These are phyloP conservation scores for Elongisporangium prolatum DNA, from an alignment of 352 stramenopile species.

Conservation along the genomic window DNA sequence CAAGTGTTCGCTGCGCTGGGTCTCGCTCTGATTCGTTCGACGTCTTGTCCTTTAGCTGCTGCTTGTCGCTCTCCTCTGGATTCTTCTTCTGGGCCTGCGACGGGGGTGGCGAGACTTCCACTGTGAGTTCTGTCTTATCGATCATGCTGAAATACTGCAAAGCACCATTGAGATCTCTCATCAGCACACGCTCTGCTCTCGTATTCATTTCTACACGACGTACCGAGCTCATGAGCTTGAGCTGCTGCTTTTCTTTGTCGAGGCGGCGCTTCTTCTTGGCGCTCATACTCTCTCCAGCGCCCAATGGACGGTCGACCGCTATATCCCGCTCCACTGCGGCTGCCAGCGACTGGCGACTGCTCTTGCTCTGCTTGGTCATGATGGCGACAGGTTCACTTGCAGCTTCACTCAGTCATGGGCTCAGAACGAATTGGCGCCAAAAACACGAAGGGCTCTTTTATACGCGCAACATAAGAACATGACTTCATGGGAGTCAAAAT, in stretches of 20 bases:
- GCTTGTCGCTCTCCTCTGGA: not conserved
- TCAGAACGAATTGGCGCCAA: not conserved
- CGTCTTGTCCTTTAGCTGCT: not conserved
- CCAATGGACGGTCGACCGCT: not conserved
- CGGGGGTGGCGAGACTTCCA: not conserved
- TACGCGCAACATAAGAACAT: not conserved
- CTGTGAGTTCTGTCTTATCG: not conserved
- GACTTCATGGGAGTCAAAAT: slow-evolving; percentile 1
- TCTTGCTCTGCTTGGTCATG: not conserved
- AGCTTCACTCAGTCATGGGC: not conserved
- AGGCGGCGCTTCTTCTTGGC: slow-evolving; percentile 5
- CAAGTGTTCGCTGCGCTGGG: not conserved
- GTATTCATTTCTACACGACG: not conserved
- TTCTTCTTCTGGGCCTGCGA: not conserved
- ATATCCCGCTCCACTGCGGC: not conserved
- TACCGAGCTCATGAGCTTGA: slow-evolving; percentile 4
- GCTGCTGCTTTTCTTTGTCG: slow-evolving; percentile 3
- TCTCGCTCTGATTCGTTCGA: not conserved
- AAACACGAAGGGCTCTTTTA: not conserved
- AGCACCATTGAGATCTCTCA: not conserved
- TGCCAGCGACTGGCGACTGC: not conserved
- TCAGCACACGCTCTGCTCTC: too few relatives aligned
- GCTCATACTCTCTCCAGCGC: slow-evolving; percentile 1
- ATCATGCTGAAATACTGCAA: not conserved
- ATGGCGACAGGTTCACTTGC: not conserved